Conservation (phyloP, 495 filamentous ascomycete species). For the Beverwykella pulmonaria region DNA sequence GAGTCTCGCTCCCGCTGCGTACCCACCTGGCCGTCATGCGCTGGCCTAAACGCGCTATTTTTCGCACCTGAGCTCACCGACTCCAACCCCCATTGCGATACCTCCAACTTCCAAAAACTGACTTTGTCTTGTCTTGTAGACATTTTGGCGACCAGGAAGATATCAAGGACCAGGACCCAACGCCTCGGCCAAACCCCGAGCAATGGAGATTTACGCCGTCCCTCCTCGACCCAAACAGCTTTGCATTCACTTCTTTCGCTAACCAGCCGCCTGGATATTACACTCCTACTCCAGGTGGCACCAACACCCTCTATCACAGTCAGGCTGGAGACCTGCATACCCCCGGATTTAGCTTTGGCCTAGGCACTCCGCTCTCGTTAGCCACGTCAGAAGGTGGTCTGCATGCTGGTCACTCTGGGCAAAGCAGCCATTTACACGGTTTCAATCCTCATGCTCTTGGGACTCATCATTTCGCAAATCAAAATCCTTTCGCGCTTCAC, state of each 20-base stretch:
- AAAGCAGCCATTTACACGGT: conserved; percentile 56
- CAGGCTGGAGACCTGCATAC: conserved; percentile 92
- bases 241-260: conserved; percentile 74
- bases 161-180: conserved; percentile 78
- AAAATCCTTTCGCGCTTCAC: conserved; percentile 71
- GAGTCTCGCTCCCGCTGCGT: background rate
- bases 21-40: conserved; percentile 14
- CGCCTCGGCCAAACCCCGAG: conserved; percentile 73
- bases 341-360: conserved; percentile 68
- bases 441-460: conserved; percentile 60
- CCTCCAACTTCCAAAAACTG: background rate
- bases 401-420: conserved; percentile 52
- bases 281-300: conserved; percentile 84
- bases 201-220: conserved; percentile 84
- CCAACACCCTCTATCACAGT: conserved; percentile 76
- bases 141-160: conserved; percentile 54
- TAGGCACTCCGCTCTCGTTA: conserved; percentile 84
- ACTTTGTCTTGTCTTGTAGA: conserved; percentile 37
- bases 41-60: conserved; percentile 5
- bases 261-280: conserved; percentile 84
- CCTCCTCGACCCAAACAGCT: conserved; percentile 80
- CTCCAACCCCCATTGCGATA: background rate
- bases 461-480: conserved; percentile 69
- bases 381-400: conserved; percentile 64
- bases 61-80: background rate